These are phyloP conservation scores for Coccomyxa sp. DNA, from an alignment of 139 green algal species.

Conservation along the genomic window DNA sequence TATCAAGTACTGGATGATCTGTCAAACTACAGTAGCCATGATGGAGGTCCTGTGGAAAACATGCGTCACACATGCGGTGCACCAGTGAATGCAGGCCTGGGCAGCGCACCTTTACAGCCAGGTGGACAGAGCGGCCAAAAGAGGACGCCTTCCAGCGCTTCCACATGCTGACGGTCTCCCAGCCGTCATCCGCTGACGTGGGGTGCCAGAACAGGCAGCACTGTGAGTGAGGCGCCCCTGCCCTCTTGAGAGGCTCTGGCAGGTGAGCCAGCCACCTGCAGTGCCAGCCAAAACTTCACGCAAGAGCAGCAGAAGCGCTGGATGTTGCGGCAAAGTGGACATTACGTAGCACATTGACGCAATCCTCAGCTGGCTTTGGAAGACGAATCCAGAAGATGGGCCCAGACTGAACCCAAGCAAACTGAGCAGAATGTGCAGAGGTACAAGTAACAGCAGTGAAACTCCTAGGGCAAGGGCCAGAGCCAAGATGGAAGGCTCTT, in stretches of 20 bases:
- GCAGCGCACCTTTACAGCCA: slow-evolving; percentile 10
- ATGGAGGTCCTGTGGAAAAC: too few species aligned
- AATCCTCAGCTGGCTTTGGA: too few species aligned
- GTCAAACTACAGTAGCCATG: background rate
- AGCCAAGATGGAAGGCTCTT: too few species aligned
- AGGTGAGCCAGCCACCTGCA: slow-evolving; percentile 32
- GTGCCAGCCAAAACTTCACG: too few species aligned
- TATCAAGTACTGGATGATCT: too few species aligned
- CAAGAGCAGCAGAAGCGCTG: too few species aligned
- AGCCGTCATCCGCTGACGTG: background rate
- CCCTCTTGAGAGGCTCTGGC: slow-evolving; percentile 13
- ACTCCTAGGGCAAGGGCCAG: too few species aligned
- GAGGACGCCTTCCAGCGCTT: background rate
- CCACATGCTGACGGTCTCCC: background rate
- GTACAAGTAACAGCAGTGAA: too few species aligned
- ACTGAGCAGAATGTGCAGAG: background rate
- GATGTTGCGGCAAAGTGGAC: too few species aligned
- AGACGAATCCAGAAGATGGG: too few species aligned
- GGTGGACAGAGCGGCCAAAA: background rate
- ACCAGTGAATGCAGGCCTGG: background rate
- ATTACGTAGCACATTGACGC: too few species aligned
- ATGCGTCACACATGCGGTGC: background rate
- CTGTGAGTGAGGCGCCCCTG: background rate
- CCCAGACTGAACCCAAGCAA: too few species aligned
- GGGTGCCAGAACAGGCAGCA: slow-evolving; percentile 44